Evolutionary conservation across 306 rosid species (phyloP).

Genomic region (Vicia villosa): DNA sequence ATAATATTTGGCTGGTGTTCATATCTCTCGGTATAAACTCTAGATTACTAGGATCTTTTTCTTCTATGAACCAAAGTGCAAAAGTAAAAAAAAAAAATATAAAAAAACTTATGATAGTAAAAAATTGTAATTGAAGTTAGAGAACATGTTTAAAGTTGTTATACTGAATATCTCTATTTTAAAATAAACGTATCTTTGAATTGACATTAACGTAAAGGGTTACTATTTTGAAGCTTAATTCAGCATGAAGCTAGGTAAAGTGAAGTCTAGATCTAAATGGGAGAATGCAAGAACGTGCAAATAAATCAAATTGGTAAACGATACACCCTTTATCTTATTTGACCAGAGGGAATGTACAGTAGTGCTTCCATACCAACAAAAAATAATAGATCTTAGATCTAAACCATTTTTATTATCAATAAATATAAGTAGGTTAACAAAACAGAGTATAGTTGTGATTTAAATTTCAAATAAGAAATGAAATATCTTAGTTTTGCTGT

Average conservation of each 20-base stretch:
- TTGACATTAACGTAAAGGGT: constrained; percentile 36
- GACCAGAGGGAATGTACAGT: neutral
- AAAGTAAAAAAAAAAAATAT: too few relatives aligned
- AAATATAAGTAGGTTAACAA: neutral
- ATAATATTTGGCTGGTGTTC: too few relatives aligned
- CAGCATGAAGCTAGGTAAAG: neutral
- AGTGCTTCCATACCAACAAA: constrained; percentile 3
- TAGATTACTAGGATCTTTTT: too few relatives aligned
- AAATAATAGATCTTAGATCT: constrained; percentile 30
- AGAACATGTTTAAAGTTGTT: constrained; percentile 12
- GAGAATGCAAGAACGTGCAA: constrained; percentile 32
- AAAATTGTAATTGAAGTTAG: constrained; percentile 23
- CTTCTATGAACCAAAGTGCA: too few relatives aligned
- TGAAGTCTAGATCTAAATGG: constrained; percentile 19
- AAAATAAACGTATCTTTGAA: constrained; percentile 4
- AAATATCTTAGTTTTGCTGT: neutral
- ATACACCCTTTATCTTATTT: constrained; percentile 16
- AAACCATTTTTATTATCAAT: neutral
- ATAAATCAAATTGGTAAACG: constrained; percentile 22
- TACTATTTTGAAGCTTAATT: neutral
- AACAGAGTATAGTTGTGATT: neutral
- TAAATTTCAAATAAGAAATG: neutral
- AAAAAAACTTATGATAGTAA: neutral
- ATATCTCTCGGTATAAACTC: too few relatives aligned
- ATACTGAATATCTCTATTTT: constrained; percentile 14